Conservation (phyloP, 257 asterid species). For the Salvia hispanica region DNA sequence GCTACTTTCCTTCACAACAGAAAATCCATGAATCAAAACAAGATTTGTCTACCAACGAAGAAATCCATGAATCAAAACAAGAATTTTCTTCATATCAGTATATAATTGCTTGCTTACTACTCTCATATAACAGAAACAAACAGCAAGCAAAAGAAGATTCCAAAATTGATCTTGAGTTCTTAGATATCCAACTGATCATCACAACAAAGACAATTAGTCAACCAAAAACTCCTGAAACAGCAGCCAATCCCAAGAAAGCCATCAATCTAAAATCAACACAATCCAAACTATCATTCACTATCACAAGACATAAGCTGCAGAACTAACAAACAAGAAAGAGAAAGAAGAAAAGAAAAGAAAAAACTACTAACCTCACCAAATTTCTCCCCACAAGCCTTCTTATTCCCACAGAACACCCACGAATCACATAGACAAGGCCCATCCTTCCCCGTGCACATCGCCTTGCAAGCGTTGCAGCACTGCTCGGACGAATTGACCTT, state of each 20-base stretch:
- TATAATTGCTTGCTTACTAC: too few relatives aligned
- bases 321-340: conserved; percentile 6
- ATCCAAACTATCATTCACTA: conserved; percentile 24
- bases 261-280: not conserved
- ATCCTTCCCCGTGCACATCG: conserved; percentile 71
- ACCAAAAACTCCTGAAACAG: conserved; percentile 11
- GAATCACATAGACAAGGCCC: conserved; percentile 94
- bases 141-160: not conserved
- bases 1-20: not conserved
- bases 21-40: too few relatives aligned
- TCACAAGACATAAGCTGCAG: not conserved
- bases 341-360: too few relatives aligned
- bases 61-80: too few relatives aligned
- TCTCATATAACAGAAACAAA: too few relatives aligned
- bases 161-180: not conserved
- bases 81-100: too few relatives aligned
- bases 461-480: conserved; percentile 80
- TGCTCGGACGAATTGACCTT: conserved; percentile 71
- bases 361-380: conserved; percentile 77
- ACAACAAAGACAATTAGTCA: not conserved
- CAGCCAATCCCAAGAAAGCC: not conserved
- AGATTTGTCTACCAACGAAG: too few relatives aligned
- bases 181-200: conserved; percentile 16
- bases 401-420: conserved; percentile 92
- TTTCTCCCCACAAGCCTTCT: conserved; percentile 68